Base-by-base conservation (phyloP, 495 filamentous ascomycete species). In the Penicillium waksmanii region DNA sequence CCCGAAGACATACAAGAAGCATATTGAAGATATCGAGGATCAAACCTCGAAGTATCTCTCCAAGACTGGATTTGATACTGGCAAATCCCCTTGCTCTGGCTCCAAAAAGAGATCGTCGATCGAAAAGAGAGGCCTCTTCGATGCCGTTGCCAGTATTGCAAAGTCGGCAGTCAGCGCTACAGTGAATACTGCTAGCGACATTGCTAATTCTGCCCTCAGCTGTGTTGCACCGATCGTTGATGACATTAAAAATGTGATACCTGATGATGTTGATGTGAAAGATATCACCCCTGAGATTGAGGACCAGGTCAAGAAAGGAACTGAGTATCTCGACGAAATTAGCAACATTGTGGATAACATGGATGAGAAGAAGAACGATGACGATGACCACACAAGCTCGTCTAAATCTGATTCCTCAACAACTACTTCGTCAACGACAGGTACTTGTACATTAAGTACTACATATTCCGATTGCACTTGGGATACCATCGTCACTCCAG, bases 281-380 rank as follows among this genome's bases (percentile, higher is more conserved):
- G 48, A 51, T 6, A 31, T 51, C 25, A 51, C 48, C 23, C 21
- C 23, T 51, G 48, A 51, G 3, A 31, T 51, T 31, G 48, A 51
- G 48, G n/a, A 31, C n/a, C 23, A 23, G 15, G n/a, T 51, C 21
- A 51, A 33, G 48, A 51, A 51, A 33, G 48, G 48, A 15, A n/a
- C 48, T 33, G 48, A 51, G 48, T 51, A 51, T 33, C 48, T 51
- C 18, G 25, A 51, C 12, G 48, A 51, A 17, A 51, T 51, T 21
- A 51, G 48, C n/a, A 31, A 51, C 25, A 51, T 51, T 17, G 48
- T 51, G 3, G 27, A 23, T 12, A 7, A 33, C 11, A 23, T 51
- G 48, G 48, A 51, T 13, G 31, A 33, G 3, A 51, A 51, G 48
- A 7, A 51, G 21, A n/a, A n/a, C n/a, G 21, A 51, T 12, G 48